Conservation (phyloP, 345 rosid genomes). For the Citrus glauca region DNA sequence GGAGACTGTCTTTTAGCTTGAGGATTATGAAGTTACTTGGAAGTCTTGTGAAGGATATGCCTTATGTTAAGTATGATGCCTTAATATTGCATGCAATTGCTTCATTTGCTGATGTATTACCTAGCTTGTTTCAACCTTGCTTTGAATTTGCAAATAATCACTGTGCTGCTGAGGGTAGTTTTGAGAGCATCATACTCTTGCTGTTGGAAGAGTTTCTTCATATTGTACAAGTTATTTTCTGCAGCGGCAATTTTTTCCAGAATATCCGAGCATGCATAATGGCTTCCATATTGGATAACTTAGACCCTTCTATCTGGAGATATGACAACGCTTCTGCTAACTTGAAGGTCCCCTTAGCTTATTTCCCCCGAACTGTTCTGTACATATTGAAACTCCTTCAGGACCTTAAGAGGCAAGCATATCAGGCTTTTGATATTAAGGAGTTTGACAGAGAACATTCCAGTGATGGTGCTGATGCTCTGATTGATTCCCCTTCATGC, state of each 20-base stretch:
- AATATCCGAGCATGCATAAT: slow-evolving; percentile 68
- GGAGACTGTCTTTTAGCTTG: slow-evolving; percentile 59
- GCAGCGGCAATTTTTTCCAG: slow-evolving; percentile 51
- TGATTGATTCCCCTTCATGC: slow-evolving; percentile 42
- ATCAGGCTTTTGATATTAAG: slow-evolving; percentile 48
- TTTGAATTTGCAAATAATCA: slow-evolving; percentile 58
- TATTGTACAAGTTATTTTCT: slow-evolving; percentile 65
- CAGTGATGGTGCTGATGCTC: slow-evolving; percentile 25
- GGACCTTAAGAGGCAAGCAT: slow-evolving; percentile 61
- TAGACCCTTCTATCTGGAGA: slow-evolving; percentile 75
- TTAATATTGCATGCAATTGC: slow-evolving; percentile 66
- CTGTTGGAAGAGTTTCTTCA: slow-evolving; percentile 82
- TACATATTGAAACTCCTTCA: slow-evolving; percentile 59
- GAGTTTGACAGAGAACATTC: slow-evolving; percentile 36
- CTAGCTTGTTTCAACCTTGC: slow-evolving; percentile 48
- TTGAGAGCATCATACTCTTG: slow-evolving; percentile 62
- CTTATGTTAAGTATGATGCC: slow-evolving; percentile 56
- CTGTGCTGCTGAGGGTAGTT: slow-evolving; percentile 60
- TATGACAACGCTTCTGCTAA: slow-evolving; percentile 47
- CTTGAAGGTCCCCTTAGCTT: slow-evolving; percentile 61
- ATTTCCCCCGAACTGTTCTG: slow-evolving; percentile 71
- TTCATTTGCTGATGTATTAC: slow-evolving; percentile 55
- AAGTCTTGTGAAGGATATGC: slow-evolving; percentile 50
- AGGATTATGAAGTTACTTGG: slow-evolving; percentile 80
- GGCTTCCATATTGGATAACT: slow-evolving; percentile 64